These are phyloP conservation scores for Saccharomycopsis capsularis DNA, from an alignment of 805 yeast genomes.

Conservation along the genomic window DNA sequence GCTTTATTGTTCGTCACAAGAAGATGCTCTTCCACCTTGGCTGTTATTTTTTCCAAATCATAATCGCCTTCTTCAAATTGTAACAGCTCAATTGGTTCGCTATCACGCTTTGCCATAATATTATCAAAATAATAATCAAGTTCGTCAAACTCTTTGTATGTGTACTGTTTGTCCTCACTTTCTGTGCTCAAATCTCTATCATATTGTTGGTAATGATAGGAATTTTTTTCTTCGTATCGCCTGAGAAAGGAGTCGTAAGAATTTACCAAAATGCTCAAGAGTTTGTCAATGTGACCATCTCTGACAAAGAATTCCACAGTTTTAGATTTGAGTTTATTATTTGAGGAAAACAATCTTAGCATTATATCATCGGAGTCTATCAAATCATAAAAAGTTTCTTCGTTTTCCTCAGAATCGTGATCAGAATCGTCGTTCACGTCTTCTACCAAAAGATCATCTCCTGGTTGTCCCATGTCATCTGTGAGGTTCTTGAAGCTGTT, in stretches of 20 bases:
- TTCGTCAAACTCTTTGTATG: conserved; percentile 13
- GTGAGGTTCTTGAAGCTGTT: not conserved
- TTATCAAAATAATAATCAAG: conserved; percentile 16
- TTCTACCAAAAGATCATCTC: conserved; percentile 9
- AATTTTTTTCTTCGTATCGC: conserved; percentile 4
- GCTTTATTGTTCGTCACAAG: not conserved
- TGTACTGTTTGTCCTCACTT: conserved; percentile 10
- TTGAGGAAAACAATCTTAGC: not conserved
- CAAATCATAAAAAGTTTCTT: conserved; percentile 4
- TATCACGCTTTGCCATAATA: conserved; percentile 3
- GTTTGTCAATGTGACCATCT: conserved; percentile 13
- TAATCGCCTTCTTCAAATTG: conserved; percentile 15
- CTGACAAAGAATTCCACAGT: conserved; percentile 7
- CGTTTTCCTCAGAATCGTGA: conserved; percentile 5
- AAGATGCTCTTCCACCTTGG: conserved; percentile 2
- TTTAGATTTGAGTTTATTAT: conserved; percentile 2
- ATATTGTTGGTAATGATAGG: conserved; percentile 1
- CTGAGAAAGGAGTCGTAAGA: conserved; percentile 15
- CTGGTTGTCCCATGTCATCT: conserved; percentile 21
- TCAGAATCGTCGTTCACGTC: conserved; percentile 2
- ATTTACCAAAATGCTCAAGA: conserved; percentile 13
- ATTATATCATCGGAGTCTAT: conserved; percentile 15
- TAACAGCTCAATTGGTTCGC: conserved; percentile 1
- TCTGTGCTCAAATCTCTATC: not conserved
- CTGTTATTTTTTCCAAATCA: conserved; percentile 8